phyloP scores from a whole-genome alignment of 225 moss, liverwort and hornwort genomes.

The Thuidium tamariscinum region DNA sequence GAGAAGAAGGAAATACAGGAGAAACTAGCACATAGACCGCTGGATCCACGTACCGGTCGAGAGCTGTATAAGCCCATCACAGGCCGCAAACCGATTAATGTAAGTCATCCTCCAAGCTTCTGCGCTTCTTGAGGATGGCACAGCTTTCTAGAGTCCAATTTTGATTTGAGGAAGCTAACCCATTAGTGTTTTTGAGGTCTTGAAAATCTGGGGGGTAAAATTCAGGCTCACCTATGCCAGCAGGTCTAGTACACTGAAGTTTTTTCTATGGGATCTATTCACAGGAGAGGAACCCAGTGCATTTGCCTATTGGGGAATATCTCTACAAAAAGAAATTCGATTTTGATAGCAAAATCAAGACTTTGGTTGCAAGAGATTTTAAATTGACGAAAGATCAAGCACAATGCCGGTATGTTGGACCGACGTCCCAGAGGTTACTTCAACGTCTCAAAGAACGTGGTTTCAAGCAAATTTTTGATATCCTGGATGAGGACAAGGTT shows the following conservation, averaged over 20 bases:
- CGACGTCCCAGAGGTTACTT: slow-evolving; percentile 71
- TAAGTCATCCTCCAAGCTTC: slow-evolving; percentile 4
- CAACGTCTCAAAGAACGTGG: slow-evolving; percentile 56
- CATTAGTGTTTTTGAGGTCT: background rate
- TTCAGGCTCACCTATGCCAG: background rate
- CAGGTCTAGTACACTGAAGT: background rate
- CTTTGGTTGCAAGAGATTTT: slow-evolving; percentile 37
- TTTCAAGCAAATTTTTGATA: slow-evolving; percentile 73
- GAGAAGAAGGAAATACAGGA: slow-evolving; percentile 80
- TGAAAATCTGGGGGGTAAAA: background rate
- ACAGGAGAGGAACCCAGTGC: slow-evolving; percentile 75
- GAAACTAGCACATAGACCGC: slow-evolving; percentile 38
- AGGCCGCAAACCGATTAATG: slow-evolving; percentile 66
- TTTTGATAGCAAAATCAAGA: slow-evolving; percentile 61
- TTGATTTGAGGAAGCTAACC: background rate
- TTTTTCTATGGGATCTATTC: background rate
- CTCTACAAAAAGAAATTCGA: slow-evolving; percentile 58
- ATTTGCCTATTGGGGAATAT: slow-evolving; percentile 83
- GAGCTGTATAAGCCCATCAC: slow-evolving; percentile 69
- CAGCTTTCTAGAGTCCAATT: background rate
- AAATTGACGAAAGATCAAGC: slow-evolving; percentile 57
- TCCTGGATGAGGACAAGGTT: slow-evolving; percentile 89
- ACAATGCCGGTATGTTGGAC: slow-evolving; percentile 70
- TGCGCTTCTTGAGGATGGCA: background rate
- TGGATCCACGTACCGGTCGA: slow-evolving; percentile 73